Conservation (phyloP, 2,329 filamentous ascomycete genomes). For the Teratosphaeria epicoccoides region DNA sequence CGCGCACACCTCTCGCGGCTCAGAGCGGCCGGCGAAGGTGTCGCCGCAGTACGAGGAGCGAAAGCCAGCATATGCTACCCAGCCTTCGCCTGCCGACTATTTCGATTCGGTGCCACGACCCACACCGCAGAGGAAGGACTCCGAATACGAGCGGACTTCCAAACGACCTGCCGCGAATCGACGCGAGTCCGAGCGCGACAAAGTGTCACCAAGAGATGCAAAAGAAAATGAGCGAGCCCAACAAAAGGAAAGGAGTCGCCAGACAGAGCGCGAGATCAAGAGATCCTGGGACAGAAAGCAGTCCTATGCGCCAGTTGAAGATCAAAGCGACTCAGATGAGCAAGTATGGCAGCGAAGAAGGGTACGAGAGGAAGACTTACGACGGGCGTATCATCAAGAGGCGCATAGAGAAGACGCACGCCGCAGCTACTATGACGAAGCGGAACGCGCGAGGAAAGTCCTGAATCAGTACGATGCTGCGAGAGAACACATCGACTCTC, state of each 20-base stretch:
- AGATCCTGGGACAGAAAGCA: slow-evolving; percentile 29
- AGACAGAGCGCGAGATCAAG: slow-evolving; percentile 30
- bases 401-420: slow-evolving; percentile 16
- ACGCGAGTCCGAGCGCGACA: slow-evolving; percentile 11
- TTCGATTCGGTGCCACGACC: slow-evolving; percentile 26
- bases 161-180: slow-evolving; percentile 15
- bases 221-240: slow-evolving; percentile 28
- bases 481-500: slow-evolving; percentile 18
- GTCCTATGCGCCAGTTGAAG: slow-evolving; percentile 25
- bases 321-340: slow-evolving; percentile 20
- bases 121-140: slow-evolving; percentile 27
- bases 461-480: slow-evolving; percentile 15
- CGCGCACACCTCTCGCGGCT: slow-evolving; percentile 14
- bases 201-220: slow-evolving; percentile 10
- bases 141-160: slow-evolving; percentile 28
- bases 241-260: slow-evolving; percentile 30
- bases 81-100: slow-evolving; percentile 21
- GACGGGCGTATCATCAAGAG: slow-evolving; percentile 12
- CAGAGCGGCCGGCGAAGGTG: slow-evolving; percentile 9
- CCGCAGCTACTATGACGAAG: slow-evolving; percentile 15
- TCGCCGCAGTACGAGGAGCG: slow-evolving; percentile 24
- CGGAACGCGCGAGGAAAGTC: slow-evolving; percentile 18
- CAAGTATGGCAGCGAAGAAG: slow-evolving; percentile 10
- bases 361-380: slow-evolving; percentile 17
- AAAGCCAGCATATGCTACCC: slow-evolving; percentile 14